Evolutionary conservation across 768 basidiomycete genomes (phyloP).

Genomic region (Infundibulicybe gibba): DNA sequence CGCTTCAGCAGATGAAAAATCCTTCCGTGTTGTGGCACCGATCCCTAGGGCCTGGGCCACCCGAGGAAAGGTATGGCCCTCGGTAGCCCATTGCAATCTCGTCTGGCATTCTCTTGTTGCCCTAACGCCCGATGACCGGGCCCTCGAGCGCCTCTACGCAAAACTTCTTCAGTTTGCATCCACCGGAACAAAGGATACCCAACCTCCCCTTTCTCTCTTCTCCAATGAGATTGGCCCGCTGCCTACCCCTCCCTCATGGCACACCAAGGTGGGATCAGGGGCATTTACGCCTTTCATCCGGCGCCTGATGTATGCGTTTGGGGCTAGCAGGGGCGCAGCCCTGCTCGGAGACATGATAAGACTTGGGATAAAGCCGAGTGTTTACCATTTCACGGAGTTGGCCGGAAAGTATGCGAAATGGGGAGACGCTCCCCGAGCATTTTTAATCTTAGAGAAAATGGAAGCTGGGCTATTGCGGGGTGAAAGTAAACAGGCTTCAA

Average conservation of each 20-base stretch:
- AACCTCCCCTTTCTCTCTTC: background rate
- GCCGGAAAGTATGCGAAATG: conserved; percentile 40
- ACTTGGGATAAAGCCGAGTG: conserved; percentile 39
- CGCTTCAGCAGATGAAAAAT: conserved; percentile 4
- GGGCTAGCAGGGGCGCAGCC: conserved; percentile 26
- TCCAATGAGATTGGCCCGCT: conserved; percentile 12
- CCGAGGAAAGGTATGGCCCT: conserved; percentile 29
- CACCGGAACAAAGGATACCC: conserved; percentile 1
- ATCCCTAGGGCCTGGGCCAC: background rate
- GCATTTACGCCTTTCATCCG: conserved; percentile 55
- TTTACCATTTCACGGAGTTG: conserved; percentile 48
- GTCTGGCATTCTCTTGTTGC: conserved; percentile 36
- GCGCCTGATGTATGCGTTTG: conserved; percentile 26
- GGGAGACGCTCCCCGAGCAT: conserved; percentile 29
- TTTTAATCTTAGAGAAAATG: conserved; percentile 38
- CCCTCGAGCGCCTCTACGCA: conserved; percentile 36
- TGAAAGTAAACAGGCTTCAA: no score
- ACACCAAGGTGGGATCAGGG: conserved; percentile 17
- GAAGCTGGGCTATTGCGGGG: conserved; percentile 19
- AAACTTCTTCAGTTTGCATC: conserved; percentile 30
- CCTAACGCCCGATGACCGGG: conserved; percentile 13
- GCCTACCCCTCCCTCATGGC: conserved; percentile 25
- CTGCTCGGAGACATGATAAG: conserved; percentile 52
- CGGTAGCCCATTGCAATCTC: conserved; percentile 25
- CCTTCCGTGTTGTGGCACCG: background rate